A percentile compares a stretch with the other conserved stretches of the same genome.
phyloP scores from a whole-genome alignment of 73 alveolate species.

The Paramecium biaurelia region DNA sequence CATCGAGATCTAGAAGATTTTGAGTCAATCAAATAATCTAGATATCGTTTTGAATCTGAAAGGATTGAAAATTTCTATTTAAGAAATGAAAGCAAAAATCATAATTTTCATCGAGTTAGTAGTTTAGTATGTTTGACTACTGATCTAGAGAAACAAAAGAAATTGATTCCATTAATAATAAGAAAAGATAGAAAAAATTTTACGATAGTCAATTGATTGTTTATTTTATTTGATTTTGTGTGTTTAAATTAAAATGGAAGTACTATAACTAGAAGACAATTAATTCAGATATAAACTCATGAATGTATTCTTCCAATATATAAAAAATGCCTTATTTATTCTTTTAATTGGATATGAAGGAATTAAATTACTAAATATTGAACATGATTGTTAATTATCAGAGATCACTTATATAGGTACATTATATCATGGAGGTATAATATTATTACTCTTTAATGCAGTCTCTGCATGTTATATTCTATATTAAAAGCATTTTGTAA shows the following conservation, averaged over 20 bases:
- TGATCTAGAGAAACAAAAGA: not conserved
- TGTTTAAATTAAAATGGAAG: constrained; percentile 3
- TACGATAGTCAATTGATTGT: not conserved
- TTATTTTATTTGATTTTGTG: not conserved
- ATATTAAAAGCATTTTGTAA: constrained; percentile 27
- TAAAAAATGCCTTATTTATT: constrained; percentile 16
- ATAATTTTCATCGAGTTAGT: not conserved
- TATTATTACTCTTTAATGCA: not conserved
- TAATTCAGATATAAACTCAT: constrained; percentile 20
- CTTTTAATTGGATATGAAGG: constrained; percentile 23
- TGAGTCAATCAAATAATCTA: not conserved
- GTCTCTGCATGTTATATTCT: constrained; percentile 24
- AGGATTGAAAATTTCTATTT: not conserved
- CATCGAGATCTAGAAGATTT: not conserved
- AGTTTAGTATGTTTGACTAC: not conserved
- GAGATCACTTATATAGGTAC: not conserved
- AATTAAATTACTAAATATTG: not conserved
- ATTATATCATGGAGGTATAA: constrained; percentile 24
- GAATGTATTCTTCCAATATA: constrained; percentile 36
- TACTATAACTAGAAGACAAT: not conserved
- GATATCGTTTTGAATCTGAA: constrained; percentile 1
- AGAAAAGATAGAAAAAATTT: not conserved
- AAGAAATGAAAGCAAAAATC: not conserved
- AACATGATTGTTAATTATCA: not conserved
- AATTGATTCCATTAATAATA: not conserved